Conservation (phyloP, 2,329 filamentous ascomycete species). For the Mollisia scopiformis region DNA sequence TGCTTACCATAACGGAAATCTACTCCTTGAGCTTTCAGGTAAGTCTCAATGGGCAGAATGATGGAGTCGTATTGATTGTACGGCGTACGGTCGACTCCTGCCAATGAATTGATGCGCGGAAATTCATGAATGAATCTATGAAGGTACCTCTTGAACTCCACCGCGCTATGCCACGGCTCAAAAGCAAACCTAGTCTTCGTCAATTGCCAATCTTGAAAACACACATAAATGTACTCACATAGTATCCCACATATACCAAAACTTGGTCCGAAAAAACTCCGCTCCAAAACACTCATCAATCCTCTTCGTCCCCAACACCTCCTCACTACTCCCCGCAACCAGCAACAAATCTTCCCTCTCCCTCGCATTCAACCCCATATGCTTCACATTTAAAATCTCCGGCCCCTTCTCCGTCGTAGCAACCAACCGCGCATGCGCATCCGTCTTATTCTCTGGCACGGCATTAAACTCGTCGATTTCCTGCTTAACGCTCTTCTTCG, state of each 20-base stretch:
- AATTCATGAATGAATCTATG: conserved; percentile 41
- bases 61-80: conserved; percentile 43
- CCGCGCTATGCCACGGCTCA: conserved; percentile 41
- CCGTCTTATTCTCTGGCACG: conserved; percentile 19
- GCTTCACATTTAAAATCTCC: conserved; percentile 30
- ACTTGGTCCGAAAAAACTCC: conserved; percentile 41
- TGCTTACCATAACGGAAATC: conserved; percentile 35
- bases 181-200: conserved; percentile 32
- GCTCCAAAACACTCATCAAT: conserved; percentile 22
- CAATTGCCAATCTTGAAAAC: neutral
- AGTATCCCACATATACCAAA: conserved; percentile 42
- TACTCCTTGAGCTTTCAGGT: conserved; percentile 36
- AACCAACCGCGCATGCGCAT: conserved; percentile 31
- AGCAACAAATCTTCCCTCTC: conserved; percentile 27
- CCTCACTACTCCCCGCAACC: conserved; percentile 12
- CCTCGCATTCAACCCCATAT: conserved; percentile 28
- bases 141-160: conserved; percentile 41
- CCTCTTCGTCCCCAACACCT: conserved; percentile 13
- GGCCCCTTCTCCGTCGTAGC: conserved; percentile 26
- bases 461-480: conserved; percentile 32
- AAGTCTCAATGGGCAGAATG: conserved; percentile 37
- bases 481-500: conserved; percentile 29
- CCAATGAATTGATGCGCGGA: conserved; percentile 33
- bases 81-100: conserved; percentile 36
- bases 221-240: conserved; percentile 27